A percentile compares a stretch with the other conserved stretches of the same genome.
Evolutionary conservation across 129 eudicot species (phyloP).

Genomic region (Helichrysum umbraculigerum): DNA sequence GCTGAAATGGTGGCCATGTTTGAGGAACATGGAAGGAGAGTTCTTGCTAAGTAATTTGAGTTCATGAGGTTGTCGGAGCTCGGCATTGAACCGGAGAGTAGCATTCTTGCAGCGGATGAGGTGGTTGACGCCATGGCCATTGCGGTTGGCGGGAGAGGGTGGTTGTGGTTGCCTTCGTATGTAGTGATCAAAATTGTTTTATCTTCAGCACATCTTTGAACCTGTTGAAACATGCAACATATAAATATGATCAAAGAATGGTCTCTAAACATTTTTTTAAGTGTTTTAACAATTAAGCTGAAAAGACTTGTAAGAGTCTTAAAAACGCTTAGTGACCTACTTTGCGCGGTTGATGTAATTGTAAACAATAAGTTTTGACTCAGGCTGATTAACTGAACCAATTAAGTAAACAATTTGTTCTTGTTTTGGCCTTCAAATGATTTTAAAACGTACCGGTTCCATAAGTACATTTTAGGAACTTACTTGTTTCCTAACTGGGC

Average conservation of each 20-base stretch:
- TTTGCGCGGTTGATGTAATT: not conserved
- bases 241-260: not conserved
- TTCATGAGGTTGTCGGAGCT: conserved; percentile 50
- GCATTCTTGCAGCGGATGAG: conserved; percentile 62
- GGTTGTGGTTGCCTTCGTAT: conserved; percentile 80
- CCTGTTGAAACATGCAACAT: conserved; percentile 36
- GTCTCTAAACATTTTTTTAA: not conserved
- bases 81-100: conserved; percentile 65
- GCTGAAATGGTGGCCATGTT: conserved; percentile 67
- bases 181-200: conserved; percentile 55
- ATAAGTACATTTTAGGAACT: not conserved
- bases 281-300: not conserved
- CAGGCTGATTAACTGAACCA: not conserved
- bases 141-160: conserved; percentile 72
- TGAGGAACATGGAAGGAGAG: conserved; percentile 46
- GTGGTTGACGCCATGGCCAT: conserved; percentile 73
- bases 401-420: not conserved
- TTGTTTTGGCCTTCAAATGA: not conserved
- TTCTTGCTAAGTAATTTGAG: conserved; percentile 40
- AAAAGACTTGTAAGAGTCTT: not conserved
- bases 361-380: not conserved
- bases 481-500: conserved; percentile 68
- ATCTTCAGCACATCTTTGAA: conserved; percentile 72
- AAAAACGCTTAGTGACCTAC: too few species aligned
- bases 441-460: not conserved